These are phyloP conservation scores for Scheffersomyces quercinus DNA, from an alignment of 1,139 yeast genomes.

Conservation along the genomic window DNA sequence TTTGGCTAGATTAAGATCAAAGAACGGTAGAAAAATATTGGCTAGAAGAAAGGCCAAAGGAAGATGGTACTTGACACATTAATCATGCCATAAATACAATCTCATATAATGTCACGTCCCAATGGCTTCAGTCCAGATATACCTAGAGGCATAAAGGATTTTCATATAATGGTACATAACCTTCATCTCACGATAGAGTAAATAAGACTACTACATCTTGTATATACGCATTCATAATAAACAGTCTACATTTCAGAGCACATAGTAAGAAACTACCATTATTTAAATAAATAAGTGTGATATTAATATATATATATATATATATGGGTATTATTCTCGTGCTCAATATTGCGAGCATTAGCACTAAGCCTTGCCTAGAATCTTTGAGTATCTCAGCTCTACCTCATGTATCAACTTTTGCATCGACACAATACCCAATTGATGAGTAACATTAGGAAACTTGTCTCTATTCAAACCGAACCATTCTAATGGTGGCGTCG, in stretches of 20 bases:
- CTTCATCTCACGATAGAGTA: too few species aligned
- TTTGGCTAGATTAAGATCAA: slow-evolving; percentile 80
- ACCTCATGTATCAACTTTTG: slow-evolving; percentile 72
- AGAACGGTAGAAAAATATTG: slow-evolving; percentile 76
- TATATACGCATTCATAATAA: too few species aligned
- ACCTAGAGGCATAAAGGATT: too few species aligned
- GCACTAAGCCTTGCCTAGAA: slow-evolving; percentile 38
- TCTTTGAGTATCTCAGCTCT: slow-evolving; percentile 51
- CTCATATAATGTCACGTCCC: too few species aligned
- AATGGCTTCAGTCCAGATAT: too few species aligned
- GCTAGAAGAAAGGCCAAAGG: slow-evolving; percentile 84
- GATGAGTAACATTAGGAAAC: slow-evolving; percentile 86
- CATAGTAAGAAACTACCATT: too few species aligned
- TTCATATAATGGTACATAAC: too few species aligned
- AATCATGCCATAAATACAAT: slow-evolving; percentile 9
- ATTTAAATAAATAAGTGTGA: not conserved
- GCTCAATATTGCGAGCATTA: too few species aligned
- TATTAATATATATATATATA: not conserved
- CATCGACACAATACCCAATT: slow-evolving; percentile 67
- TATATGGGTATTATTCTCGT: slow-evolving; percentile 1
- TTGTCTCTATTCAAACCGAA: slow-evolving; percentile 86
- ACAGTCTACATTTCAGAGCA: too few species aligned
- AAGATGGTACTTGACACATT: slow-evolving; percentile 90
- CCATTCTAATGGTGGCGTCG: slow-evolving; percentile 98
- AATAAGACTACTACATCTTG: too few species aligned